Percentiles rank a stretch among this genome's conserved stretches.
Evolutionary conservation across 2,329 filamentous ascomycete genomes (phyloP).

Genomic region (Taxawa tesnikishii): DNA sequence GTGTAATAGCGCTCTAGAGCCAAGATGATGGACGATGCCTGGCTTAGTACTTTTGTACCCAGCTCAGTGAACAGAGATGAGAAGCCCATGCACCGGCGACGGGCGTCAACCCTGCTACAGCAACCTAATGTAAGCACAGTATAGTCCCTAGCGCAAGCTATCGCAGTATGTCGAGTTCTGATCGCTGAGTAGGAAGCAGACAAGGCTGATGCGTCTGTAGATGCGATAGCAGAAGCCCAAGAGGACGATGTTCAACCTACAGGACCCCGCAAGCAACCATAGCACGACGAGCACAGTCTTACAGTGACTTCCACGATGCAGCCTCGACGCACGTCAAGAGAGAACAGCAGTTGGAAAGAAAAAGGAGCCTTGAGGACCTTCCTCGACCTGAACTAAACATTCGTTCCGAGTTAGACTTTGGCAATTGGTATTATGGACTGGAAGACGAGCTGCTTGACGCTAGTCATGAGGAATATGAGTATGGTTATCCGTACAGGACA

Average conservation of each 20-base stretch:
- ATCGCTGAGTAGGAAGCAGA: constrained; percentile 40
- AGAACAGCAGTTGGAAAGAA: constrained; percentile 31
- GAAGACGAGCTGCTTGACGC: constrained; percentile 63
- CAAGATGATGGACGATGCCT: constrained; percentile 52
- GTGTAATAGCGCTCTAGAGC: too few relatives aligned
- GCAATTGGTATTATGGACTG: constrained; percentile 44
- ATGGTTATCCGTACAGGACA: constrained; percentile 24
- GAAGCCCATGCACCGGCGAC: constrained; percentile 47
- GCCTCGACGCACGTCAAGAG: constrained; percentile 45
- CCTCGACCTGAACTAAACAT: constrained; percentile 23
- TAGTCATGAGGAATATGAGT: constrained; percentile 78
- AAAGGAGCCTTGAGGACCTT: constrained; percentile 16
- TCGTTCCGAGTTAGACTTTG: constrained; percentile 48
- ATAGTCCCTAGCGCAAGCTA: too few relatives aligned
- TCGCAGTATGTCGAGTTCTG: constrained; percentile 24
- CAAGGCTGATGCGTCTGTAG: constrained; percentile 40
- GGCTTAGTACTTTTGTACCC: constrained; percentile 63
- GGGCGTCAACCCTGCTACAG: constrained; percentile 50
- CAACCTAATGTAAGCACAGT: constrained; percentile 34
- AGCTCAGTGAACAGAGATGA: constrained; percentile 43
- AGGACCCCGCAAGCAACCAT: constrained; percentile 53
- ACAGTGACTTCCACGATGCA: constrained; percentile 62
- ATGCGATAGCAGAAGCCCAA: constrained; percentile 44
- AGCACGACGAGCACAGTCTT: constrained; percentile 58
- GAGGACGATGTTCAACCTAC: constrained; percentile 44